Evolutionary conservation across 805 yeast genomes (phyloP), one percentile per base, ranked within the genome.

Genomic region (Nakazawaea peltata): DNA sequence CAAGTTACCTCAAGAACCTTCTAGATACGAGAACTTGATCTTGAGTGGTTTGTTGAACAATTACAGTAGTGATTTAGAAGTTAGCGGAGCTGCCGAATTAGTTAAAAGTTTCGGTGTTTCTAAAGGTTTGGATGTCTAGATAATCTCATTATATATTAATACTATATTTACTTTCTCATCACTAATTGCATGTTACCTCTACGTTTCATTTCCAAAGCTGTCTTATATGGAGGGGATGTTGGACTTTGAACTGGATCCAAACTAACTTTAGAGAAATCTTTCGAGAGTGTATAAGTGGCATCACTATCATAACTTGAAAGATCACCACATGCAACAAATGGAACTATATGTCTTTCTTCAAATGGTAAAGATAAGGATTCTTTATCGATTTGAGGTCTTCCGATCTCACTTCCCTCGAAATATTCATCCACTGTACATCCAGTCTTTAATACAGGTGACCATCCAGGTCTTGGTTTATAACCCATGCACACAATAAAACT

Each of bases 301-400:
- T 92, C 98, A 0, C 96, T 84, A 55, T 92, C 98, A 34, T 80
- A 82, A 46, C 82, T 82, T 28, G 77, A 68, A 39, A 92, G 65
- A 49, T 87, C 96, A 27, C 98, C 98, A 59, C 98, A 92, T 0
- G 97, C 95, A 40, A 92, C 65, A 48, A 90, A 90, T n/a, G 87
- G 86, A 0, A 96, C 97, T 17, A 92, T 74, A 9, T 63, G 57
- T 43, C 97, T 63, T 44, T 81, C 84, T 45, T 82, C 92, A 5
- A 49, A 56, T 5, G 72, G 71, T 25, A 76, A 61, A 5, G 59
- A 63, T 43, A 73, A 57, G 41, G 70, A 61, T n/a, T 67, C 62
- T 32, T 62, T 40, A 36, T 62, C 69, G 34, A 67, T 39, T 37
- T 63, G 61, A 11, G 69, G 63, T 49, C 77, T 67, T 3, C 83